Evolutionary conservation across 176 grass and related monocot genomes (phyloP).

Genomic region (Olyra latifolia): DNA sequence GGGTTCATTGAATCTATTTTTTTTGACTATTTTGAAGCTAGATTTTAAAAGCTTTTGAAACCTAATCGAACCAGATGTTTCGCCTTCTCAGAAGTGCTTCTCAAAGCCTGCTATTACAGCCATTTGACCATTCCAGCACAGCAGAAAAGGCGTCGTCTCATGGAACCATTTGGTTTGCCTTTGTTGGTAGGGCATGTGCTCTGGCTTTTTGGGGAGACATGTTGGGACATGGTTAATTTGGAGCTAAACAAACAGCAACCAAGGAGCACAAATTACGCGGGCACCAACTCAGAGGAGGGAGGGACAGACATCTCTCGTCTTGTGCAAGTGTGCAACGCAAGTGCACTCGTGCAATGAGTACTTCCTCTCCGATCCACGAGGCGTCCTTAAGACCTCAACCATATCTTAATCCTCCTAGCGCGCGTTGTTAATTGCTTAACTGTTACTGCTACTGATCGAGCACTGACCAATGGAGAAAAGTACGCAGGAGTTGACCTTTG

Average conservation of each 20-base stretch:
- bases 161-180: not conserved
- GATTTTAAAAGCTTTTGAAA: too few species aligned
- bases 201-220: conserved; percentile 26
- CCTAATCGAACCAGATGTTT: too few species aligned
- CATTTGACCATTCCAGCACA: too few species aligned
- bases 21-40: too few species aligned
- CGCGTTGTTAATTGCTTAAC: not conserved
- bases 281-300: conserved; percentile 18
- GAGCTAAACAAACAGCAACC: not conserved
- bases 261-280: conserved; percentile 35
- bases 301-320: conserved; percentile 42
- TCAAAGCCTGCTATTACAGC: too few species aligned
- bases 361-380: not conserved
- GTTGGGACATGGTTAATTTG: not conserved
- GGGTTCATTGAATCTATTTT: too few species aligned
- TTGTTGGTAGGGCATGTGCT: conserved; percentile 22
- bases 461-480: not conserved
- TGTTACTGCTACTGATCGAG: not conserved
- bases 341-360: not conserved
- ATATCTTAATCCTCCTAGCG: conserved; percentile 23
- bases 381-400: not conserved
- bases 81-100: too few species aligned
- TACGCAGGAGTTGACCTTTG: conserved; percentile 41
- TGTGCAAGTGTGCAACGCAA: too few species aligned
- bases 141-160: not conserved